Evolutionary conservation across 2,329 filamentous ascomycete genomes (phyloP).

Genomic region (Sporothrix variecibatus): DNA sequence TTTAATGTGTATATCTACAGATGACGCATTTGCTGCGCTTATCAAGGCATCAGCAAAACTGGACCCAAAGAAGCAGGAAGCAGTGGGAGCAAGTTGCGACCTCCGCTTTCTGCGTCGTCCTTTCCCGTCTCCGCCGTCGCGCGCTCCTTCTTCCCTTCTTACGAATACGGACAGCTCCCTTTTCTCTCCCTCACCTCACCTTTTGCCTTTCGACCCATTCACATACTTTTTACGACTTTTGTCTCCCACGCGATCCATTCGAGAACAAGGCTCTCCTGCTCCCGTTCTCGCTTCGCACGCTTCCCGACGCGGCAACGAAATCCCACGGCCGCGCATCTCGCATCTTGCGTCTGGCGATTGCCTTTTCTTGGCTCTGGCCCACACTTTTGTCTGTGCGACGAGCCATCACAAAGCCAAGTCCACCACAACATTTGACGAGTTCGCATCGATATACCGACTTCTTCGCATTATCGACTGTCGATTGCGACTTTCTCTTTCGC

Average conservation of each 20-base stretch:
- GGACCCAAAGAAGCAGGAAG: constrained; percentile 15
- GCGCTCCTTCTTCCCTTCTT: constrained; percentile 10
- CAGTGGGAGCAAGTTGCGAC: not conserved
- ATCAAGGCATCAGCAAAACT: constrained; percentile 25
- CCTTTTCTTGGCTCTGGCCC: constrained; percentile 13
- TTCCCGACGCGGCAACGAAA: not conserved
- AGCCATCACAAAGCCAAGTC: not conserved
- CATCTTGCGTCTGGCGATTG: not conserved
- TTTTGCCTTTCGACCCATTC: not conserved
- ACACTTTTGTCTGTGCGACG: constrained; percentile 18
- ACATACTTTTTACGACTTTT: not conserved
- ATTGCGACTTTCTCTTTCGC: not conserved
- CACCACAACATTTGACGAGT: not conserved
- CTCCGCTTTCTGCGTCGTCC: constrained; percentile 13
- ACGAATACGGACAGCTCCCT: not conserved
- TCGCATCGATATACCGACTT: not conserved
- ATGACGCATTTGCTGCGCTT: constrained; percentile 21
- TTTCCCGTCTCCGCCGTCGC: constrained; percentile 14
- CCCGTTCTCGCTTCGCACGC: not conserved
- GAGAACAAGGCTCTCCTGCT: not conserved
- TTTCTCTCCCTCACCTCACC: not conserved
- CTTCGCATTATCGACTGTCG: not conserved
- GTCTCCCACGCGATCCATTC: not conserved
- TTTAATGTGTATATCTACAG: not conserved
- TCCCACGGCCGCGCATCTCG: not conserved